Evolutionary conservation across 495 filamentous ascomycete species (phyloP).

Genomic region (Hypoxylon fuscum): DNA sequence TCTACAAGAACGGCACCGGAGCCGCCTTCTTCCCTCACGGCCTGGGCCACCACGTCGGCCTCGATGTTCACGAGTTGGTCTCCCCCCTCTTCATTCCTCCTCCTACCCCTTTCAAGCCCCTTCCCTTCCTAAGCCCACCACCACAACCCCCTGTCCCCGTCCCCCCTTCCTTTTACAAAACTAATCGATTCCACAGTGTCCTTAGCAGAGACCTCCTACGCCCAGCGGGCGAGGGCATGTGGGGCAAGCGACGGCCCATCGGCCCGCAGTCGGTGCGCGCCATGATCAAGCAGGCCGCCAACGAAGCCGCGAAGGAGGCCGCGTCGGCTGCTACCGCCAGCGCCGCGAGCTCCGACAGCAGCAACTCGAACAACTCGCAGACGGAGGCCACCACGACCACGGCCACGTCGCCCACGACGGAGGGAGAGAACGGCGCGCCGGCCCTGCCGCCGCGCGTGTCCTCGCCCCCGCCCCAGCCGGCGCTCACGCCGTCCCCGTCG

Average conservation of each 20-base stretch:
- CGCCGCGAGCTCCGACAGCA: slow-evolving; percentile 3
- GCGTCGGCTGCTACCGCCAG: background rate
- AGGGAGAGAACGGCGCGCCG: too few relatives aligned
- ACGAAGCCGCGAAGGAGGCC: slow-evolving; percentile 20
- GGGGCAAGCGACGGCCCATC: slow-evolving; percentile 44
- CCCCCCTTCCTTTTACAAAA: background rate
- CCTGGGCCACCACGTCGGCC: slow-evolving; percentile 85
- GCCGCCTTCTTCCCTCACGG: slow-evolving; percentile 92
- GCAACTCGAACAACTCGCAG: background rate
- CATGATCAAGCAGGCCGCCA: slow-evolving; percentile 45
- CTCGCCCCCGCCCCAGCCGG: too few relatives aligned
- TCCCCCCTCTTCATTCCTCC: slow-evolving; percentile 9
- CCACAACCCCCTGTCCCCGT: background rate
- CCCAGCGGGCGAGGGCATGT: slow-evolving; percentile 44
- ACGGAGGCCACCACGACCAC: background rate
- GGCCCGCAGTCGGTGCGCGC: slow-evolving; percentile 43
- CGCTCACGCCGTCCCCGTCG: too few relatives aligned
- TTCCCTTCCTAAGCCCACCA: slow-evolving; percentile 10
- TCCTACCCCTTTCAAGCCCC: slow-evolving; percentile 21
- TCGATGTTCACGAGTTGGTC: slow-evolving; percentile 82
- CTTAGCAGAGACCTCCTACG: slow-evolving; percentile 44
- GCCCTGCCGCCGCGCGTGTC: too few relatives aligned
- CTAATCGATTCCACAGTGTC: slow-evolving; percentile 30
- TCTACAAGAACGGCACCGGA: slow-evolving; percentile 72
- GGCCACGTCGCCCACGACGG: slow-evolving; percentile 4